Evolutionary conservation across 1,284 basidiomycete genomes (phyloP).

Genomic region (Naganishia albida): DNA sequence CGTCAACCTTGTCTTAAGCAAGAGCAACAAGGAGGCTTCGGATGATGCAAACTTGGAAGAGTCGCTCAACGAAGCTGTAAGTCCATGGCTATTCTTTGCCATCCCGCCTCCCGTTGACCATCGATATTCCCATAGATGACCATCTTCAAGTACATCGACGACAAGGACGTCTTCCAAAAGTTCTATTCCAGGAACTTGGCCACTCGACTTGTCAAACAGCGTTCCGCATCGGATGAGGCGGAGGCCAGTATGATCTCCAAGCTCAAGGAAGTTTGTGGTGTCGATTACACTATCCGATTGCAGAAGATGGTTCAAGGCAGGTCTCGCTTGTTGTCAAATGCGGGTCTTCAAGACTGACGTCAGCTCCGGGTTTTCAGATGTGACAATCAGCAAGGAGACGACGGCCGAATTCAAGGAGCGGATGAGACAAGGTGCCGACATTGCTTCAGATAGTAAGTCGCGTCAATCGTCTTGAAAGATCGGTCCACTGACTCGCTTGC

Average conservation of each 20-base stretch:
- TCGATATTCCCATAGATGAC: constrained; percentile 69
- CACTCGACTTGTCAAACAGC: constrained; percentile 86
- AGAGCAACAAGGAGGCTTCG: constrained; percentile 88
- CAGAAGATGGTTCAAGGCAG: constrained; percentile 96
- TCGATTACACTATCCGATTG: constrained; percentile 97
- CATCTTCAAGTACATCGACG: constrained; percentile 98
- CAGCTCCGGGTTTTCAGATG: constrained; percentile 62
- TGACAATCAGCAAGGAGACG: constrained; percentile 92
- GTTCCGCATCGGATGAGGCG: constrained; percentile 93
- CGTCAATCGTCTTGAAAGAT: background rate
- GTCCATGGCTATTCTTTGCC: constrained; percentile 43
- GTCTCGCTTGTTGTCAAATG: constrained; percentile 35
- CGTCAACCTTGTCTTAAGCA: constrained; percentile 84
- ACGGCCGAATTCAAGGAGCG: constrained; percentile 96
- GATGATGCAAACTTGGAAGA: constrained; percentile 89
- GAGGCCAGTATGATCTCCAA: constrained; percentile 99
- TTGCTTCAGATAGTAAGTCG: constrained; percentile 24
- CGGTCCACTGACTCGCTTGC: background rate
- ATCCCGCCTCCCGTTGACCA: constrained; percentile 6
- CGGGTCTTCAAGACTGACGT: background rate
- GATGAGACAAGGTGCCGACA: constrained; percentile 57
- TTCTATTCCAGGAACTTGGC: constrained; percentile 98
- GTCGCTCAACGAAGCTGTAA: constrained; percentile 83
- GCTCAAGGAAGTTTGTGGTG: constrained; percentile 96
- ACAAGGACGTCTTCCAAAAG: constrained; percentile 99